Evolutionary conservation across 177 flowering plant genomes (phyloP).

Genomic region (Vitis hybrid): DNA sequence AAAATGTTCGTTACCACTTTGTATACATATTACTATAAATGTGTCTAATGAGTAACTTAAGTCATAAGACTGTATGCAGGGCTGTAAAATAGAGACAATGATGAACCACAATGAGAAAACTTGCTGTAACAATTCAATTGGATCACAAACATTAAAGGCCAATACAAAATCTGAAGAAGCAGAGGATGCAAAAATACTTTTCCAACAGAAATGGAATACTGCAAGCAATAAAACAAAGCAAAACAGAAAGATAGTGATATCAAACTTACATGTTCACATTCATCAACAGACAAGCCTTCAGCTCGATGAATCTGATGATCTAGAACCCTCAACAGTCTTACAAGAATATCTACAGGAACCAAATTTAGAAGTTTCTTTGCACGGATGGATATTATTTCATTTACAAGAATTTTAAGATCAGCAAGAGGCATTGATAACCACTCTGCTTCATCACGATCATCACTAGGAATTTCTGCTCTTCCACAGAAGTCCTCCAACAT

Average conservation of each 20-base stretch:
- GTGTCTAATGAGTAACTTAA: too few species aligned
- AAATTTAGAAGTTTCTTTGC: conserved; percentile 69
- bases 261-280: conserved; percentile 74
- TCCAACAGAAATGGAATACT: neutral
- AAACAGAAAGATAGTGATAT: neutral
- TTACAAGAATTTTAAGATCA: conserved; percentile 65
- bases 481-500: conserved; percentile 74
- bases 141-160: neutral
- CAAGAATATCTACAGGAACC: conserved; percentile 78
- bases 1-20: too few species aligned
- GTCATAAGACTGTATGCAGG: neutral
- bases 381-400: conserved; percentile 71
- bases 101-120: neutral
- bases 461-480: conserved; percentile 64
- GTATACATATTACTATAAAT: too few species aligned
- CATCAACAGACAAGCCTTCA: conserved; percentile 77
- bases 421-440: conserved; percentile 55
- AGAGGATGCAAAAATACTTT: neutral
- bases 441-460: conserved; percentile 79
- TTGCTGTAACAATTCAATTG: too few species aligned
- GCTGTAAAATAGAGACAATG: neutral
- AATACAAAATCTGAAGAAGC: neutral
- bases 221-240: neutral
- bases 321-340: conserved; percentile 62
- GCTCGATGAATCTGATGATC: conserved; percentile 93